phyloP scores from a whole-genome alignment of 257 asterid species.

The Solanum piurae region DNA sequence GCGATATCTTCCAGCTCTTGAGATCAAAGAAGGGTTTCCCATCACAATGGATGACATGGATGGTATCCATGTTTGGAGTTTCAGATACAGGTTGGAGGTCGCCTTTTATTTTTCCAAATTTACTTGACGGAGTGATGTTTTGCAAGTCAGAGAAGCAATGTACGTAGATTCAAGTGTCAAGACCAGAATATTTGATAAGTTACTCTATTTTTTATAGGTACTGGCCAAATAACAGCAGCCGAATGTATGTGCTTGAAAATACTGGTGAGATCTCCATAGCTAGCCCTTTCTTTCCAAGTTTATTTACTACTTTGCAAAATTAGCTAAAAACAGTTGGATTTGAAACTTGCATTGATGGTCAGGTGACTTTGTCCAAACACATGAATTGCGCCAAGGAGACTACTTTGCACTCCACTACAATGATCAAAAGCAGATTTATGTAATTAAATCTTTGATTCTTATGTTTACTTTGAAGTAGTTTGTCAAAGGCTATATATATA shows the following conservation, averaged over 20 bases:
- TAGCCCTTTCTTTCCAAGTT: background rate
- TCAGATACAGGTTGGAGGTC: slow-evolving; percentile 27
- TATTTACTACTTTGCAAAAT: background rate
- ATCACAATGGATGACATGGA: slow-evolving; percentile 40
- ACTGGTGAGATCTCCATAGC: slow-evolving; percentile 20
- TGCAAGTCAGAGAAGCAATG: background rate
- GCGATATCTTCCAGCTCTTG: slow-evolving; percentile 27
- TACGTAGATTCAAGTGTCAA: background rate
- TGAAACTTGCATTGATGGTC: background rate
- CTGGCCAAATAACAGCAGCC: slow-evolving; percentile 46
- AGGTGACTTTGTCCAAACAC: slow-evolving; percentile 27
- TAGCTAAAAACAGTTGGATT: background rate
- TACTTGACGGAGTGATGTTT: background rate
- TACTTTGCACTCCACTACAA: slow-evolving; percentile 22
- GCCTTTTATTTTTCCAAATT: background rate
- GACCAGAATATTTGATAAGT: background rate
- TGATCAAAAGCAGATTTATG: slow-evolving; percentile 14
- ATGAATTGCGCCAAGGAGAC: slow-evolving; percentile 28
- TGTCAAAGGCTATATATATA: background rate
- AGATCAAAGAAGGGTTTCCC: slow-evolving; percentile 28
- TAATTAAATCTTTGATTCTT: background rate
- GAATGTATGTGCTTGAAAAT: slow-evolving; percentile 44
- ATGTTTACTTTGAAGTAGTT: background rate
- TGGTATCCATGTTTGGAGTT: slow-evolving; percentile 33
- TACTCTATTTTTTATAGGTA: slow-evolving; percentile 4